Evolutionary conservation across 352 stramenopile species (phyloP).

Genomic region (Phytopythium oedochilum): DNA sequence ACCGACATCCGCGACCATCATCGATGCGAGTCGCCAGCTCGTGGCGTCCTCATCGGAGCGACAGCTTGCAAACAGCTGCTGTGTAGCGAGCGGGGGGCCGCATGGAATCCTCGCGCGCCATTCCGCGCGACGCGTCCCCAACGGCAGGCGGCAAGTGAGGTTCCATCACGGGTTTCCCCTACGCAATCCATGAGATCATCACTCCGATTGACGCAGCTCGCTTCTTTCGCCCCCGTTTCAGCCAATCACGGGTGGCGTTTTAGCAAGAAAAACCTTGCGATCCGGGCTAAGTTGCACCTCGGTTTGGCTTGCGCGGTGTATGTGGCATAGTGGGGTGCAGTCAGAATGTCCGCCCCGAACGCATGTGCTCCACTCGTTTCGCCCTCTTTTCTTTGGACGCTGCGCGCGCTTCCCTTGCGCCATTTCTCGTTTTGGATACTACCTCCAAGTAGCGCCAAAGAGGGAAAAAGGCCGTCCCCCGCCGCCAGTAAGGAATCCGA

Average conservation of each 20-base stretch:
- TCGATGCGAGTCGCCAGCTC: no score
- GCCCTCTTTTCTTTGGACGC: conserved; percentile 21
- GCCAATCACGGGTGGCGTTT: background rate
- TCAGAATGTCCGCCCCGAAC: conserved; percentile 5
- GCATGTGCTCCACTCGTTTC: conserved; percentile 62
- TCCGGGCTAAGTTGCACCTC: conserved; percentile 26
- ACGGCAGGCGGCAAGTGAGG: background rate
- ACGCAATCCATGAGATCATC: background rate
- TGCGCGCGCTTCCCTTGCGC: conserved; percentile 6
- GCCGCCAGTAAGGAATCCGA: conserved; percentile 11
- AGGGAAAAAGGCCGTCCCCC: conserved; percentile 17
- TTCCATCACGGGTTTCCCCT: background rate
- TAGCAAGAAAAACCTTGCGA: conserved; percentile 32
- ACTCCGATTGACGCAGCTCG: background rate
- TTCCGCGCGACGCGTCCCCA: background rate
- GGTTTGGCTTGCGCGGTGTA: conserved; percentile 30
- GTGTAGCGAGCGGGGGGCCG: no score
- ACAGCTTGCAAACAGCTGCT: no score
- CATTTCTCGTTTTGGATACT: conserved; percentile 66
- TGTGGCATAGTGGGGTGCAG: conserved; percentile 17
- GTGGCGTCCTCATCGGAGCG: no score
- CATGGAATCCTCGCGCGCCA: background rate
- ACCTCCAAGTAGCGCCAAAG: conserved; percentile 22
- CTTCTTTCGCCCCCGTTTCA: background rate
- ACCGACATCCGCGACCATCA: no score